phyloP scores from a whole-genome alignment of 1,284 basidiomycete species.

The Rhodotorula sp. region DNA sequence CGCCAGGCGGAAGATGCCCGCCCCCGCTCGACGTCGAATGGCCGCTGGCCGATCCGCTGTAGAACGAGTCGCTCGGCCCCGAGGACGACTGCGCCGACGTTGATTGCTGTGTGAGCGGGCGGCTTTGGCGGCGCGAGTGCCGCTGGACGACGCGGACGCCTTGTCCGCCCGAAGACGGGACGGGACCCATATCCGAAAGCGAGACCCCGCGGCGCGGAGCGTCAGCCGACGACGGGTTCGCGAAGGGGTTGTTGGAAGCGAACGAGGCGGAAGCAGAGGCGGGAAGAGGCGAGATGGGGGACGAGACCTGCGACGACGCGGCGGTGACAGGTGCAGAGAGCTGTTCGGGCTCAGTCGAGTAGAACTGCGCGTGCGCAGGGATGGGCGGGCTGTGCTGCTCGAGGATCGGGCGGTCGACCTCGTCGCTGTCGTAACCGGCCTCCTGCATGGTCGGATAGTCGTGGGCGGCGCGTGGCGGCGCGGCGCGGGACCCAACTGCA shows the following conservation, averaged over 20 bases:
- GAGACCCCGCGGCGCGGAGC: constrained; percentile 61
- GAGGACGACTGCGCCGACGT: not conserved
- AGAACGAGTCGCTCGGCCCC: not conserved
- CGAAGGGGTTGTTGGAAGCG: constrained; percentile 45
- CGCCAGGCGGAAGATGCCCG: constrained; percentile 31
- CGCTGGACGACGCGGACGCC: constrained; percentile 50
- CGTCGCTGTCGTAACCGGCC: constrained; percentile 17
- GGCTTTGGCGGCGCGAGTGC: constrained; percentile 6
- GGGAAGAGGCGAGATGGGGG: constrained; percentile 24
- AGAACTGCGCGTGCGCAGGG: constrained; percentile 2
- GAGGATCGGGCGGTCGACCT: constrained; percentile 34
- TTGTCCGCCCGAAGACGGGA: constrained; percentile 63
- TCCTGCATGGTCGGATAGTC: constrained; percentile 33
- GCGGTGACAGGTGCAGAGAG: constrained; percentile 17
- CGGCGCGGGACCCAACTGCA: not conserved
- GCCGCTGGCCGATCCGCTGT: not conserved
- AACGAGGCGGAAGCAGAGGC: constrained; percentile 28
- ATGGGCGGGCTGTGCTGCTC: constrained; percentile 22
- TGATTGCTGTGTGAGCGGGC: constrained; percentile 6
- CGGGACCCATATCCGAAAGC: constrained; percentile 74
- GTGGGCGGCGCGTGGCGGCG: constrained; percentile 13
- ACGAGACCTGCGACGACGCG: constrained; percentile 44
- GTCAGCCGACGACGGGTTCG: constrained; percentile 7
- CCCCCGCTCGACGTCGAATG: constrained; percentile 8
- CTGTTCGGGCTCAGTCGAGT: constrained; percentile 10